Evolutionary conservation across 116 monocot species (phyloP).

Genomic region (Cymodocea nodosa): DNA sequence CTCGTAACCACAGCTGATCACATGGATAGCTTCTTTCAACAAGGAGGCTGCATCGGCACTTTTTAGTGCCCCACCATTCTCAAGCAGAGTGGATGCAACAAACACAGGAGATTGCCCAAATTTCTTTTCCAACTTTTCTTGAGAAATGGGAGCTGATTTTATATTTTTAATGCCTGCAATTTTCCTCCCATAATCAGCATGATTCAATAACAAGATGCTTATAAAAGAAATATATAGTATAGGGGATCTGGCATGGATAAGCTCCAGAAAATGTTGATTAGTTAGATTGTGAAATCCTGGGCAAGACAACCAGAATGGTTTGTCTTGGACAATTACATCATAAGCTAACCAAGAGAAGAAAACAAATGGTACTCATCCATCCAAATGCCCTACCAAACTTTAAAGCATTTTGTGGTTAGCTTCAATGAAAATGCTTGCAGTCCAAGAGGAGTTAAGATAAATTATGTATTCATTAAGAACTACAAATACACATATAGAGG

Average conservation of each 20-base stretch:
- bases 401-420: too few relatives aligned
- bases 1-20: conserved; percentile 93
- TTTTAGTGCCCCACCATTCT: conserved; percentile 77
- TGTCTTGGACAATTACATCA: too few relatives aligned
- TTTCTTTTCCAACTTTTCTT: conserved; percentile 79
- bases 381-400: too few relatives aligned
- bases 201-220: background rate
- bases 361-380: too few relatives aligned
- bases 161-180: conserved; percentile 31
- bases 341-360: too few relatives aligned
- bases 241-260: background rate
- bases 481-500: background rate
- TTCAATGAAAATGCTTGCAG: too few relatives aligned
- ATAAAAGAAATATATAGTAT: background rate
- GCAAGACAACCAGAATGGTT: too few relatives aligned
- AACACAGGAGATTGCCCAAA: conserved; percentile 96
- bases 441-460: too few relatives aligned
- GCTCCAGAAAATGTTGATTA: background rate
- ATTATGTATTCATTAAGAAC: too few relatives aligned
- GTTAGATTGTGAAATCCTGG: too few relatives aligned
- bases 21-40: conserved; percentile 95
- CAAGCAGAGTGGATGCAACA: conserved; percentile 79
- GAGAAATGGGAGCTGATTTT: conserved; percentile 26
- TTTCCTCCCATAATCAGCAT: background rate
- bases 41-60: conserved; percentile 83